Evolutionary conservation across 2,329 filamentous ascomycete species (phyloP).

Genomic region (Shiraia bambusicola): DNA sequence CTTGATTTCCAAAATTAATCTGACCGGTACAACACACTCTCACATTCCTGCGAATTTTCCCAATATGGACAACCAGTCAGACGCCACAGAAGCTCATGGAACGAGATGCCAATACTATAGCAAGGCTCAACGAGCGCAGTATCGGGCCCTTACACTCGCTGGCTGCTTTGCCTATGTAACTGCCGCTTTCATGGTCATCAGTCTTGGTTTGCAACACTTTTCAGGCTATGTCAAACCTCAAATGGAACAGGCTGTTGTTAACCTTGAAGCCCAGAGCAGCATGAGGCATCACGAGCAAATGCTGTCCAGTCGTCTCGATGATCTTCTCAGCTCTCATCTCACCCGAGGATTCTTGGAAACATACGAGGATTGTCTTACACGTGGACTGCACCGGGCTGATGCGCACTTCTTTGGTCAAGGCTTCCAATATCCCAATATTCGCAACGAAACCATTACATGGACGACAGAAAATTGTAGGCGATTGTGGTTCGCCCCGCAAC

Average conservation of each 20-base stretch:
- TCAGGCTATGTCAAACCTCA: slow-evolving; percentile 5
- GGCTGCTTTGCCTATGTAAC: slow-evolving; percentile 10
- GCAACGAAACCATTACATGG: slow-evolving; percentile 24
- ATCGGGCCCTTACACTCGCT: slow-evolving; percentile 9
- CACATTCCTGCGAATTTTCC: not conserved
- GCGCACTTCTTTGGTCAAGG: slow-evolving; percentile 8
- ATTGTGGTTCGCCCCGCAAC: slow-evolving; percentile 21
- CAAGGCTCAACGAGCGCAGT: slow-evolving; percentile 2
- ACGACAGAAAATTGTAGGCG: slow-evolving; percentile 21
- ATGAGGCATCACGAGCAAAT: slow-evolving; percentile 5
- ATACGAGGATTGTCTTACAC: slow-evolving; percentile 28
- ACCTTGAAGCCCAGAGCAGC: slow-evolving; percentile 1
- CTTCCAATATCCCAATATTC: slow-evolving; percentile 17
- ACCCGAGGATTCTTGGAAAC: slow-evolving; percentile 18
- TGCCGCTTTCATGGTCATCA: slow-evolving; percentile 8
- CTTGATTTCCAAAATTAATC: too few relatives aligned
- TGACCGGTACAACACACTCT: too few relatives aligned
- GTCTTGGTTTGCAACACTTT: slow-evolving; percentile 4
- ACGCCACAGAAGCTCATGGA: not conserved
- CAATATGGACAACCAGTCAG: not conserved
- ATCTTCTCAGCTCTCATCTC: slow-evolving; percentile 10
- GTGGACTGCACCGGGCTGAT: slow-evolving; percentile 19
- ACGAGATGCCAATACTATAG: too few relatives aligned
- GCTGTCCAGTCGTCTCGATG: slow-evolving; percentile 9
- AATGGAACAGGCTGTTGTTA: slow-evolving; percentile 5